These are phyloP conservation scores for Fusarium multiceps DNA, from an alignment of 2,329 filamentous ascomycete genomes.

Conservation along the genomic window DNA sequence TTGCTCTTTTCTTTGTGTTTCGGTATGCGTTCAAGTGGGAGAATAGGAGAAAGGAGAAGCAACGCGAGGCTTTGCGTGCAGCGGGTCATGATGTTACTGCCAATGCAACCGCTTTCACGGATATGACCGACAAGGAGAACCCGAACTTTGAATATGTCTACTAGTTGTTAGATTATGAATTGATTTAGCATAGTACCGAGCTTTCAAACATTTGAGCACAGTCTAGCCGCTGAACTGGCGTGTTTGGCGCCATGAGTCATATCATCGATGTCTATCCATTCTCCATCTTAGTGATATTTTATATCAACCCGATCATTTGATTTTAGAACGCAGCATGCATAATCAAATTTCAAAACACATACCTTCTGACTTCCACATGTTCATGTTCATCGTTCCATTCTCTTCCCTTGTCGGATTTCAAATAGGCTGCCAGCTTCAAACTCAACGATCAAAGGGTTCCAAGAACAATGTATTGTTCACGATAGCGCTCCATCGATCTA, in stretches of 20 bases:
- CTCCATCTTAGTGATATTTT: not conserved
- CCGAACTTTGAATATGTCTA: conserved; percentile 57
- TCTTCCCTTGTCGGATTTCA: not conserved
- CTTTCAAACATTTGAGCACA: too few relatives aligned
- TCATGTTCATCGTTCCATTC: not conserved
- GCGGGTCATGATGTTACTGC: conserved; percentile 41
- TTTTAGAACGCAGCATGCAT: not conserved
- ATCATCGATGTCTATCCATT: not conserved
- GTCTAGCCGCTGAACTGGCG: not conserved
- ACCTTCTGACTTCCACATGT: not conserved
- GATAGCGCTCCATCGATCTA: too few relatives aligned
- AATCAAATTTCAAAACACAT: not conserved
- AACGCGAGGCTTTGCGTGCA: conserved; percentile 47
- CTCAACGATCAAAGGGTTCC: not conserved
- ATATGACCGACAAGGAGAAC: conserved; percentile 58
- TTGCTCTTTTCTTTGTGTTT: conserved; percentile 54
- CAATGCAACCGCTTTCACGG: conserved; percentile 55
- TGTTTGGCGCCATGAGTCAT: not conserved
- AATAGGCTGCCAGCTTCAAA: not conserved
- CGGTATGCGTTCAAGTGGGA: conserved; percentile 54
- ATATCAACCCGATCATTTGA: not conserved
- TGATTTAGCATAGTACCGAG: not conserved
- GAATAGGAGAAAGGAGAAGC: conserved; percentile 54
- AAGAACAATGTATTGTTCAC: not conserved
- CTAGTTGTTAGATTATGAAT: conserved; percentile 21